These are phyloP conservation scores for Didymella arachidicola DNA, from an alignment of 2,329 filamentous ascomycete genomes.

Conservation along the genomic window DNA sequence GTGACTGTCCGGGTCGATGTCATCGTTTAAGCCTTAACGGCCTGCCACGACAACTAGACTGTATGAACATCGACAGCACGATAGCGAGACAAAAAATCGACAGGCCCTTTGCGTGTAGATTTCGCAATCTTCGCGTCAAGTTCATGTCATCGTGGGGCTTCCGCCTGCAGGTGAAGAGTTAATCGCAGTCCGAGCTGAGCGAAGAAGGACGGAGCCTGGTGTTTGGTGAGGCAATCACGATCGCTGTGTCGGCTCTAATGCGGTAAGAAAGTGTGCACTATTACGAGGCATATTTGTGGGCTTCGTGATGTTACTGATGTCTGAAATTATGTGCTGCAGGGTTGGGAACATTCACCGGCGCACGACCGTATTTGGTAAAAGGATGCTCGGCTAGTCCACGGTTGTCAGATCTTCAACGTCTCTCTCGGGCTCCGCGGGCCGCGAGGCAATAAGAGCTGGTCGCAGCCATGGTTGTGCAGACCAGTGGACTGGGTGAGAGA, in stretches of 20 bases:
- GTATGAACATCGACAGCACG: not conserved
- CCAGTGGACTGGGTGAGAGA: not conserved
- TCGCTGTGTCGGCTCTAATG: not conserved
- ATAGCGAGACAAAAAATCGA: no score
- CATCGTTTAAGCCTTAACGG: constrained; percentile 15
- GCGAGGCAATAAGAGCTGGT: constrained; percentile 3
- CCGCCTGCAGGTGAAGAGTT: not conserved
- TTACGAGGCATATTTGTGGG: not conserved
- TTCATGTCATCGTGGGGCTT: not conserved
- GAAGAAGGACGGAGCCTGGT: no score
- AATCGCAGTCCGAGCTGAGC: not conserved
- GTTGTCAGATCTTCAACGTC: constrained; percentile 2
- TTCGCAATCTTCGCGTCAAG: not conserved
- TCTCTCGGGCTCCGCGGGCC: constrained; percentile 3
- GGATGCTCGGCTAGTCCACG: not conserved
- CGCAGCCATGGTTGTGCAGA: constrained; percentile 6
- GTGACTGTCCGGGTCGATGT: constrained; percentile 6
- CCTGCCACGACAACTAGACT: not conserved
- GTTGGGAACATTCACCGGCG: constrained; percentile 1
- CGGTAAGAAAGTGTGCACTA: not conserved
- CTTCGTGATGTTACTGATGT: not conserved
- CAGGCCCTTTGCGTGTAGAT: no score
- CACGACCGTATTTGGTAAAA: not conserved
- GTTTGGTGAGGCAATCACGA: not conserved
- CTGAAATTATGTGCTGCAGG: not conserved